Evolutionary conservation across 2,329 filamentous ascomycete genomes (phyloP), one percentile per base, ranked within the genome.

Genomic region (Colletotrichum orbiculare): DNA sequence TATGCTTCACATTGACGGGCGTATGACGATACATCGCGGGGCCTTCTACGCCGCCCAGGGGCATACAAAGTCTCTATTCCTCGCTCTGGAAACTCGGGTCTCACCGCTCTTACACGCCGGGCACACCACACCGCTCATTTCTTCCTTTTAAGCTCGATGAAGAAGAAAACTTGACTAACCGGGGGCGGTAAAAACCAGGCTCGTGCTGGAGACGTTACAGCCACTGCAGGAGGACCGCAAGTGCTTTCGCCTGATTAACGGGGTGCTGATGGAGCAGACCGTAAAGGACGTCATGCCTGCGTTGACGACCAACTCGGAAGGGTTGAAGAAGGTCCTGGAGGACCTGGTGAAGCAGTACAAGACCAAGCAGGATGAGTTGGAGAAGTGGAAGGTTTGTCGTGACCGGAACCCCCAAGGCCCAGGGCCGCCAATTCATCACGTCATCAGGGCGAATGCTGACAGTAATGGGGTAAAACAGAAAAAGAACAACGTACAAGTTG

Each of bases 201-300:
- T 98, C 70, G 96, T 99, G 39, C 87, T 98, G 55, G 95, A 98
- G 75, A 98, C 95, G 4, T 82, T 99, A 68, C 87, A 91, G 65
- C 94, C 94, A 49, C 86, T 98, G 33, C 85, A 92, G 1, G 86
- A 85, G 69, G 91, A 97, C 70, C 92, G 96, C 73, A 99, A 97
- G 82, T 98, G 95, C 81, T 99, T 98, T 81, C 94, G 96, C 72
- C 93, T 99, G 87, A 96, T 99, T 78, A 98, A 99, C 78, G 96
- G 96, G 49, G 94, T 98, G 33, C 83, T 99, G 64, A 93, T 97
- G 58, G 96, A 99, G 82, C 87, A 94, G 71, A 98, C 95, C 13
- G 93, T 99, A 71, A 86, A 93, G 78, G 96, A 98, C 77, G 93
- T 99, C 11, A 85, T 97, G 60, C 96, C 96, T 6, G 92, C 93